Conservation (phyloP, 345 rosid genomes). For the Eucalyptus fibrosa region DNA sequence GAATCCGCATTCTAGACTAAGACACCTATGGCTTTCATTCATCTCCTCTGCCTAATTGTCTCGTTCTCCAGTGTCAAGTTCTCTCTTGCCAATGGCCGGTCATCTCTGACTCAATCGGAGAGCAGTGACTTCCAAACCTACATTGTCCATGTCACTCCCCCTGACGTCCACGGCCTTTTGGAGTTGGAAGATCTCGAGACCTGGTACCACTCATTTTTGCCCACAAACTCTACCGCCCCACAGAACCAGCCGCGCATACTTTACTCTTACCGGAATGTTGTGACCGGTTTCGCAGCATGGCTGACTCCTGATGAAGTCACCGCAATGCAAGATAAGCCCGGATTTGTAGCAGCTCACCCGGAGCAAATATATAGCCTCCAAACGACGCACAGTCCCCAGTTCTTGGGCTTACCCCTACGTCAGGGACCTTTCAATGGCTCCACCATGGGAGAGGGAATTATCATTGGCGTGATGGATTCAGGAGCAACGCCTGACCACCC, state of each 20-base stretch:
- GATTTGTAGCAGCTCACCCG: not conserved
- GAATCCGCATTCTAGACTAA: not conserved
- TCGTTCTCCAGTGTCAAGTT: not conserved
- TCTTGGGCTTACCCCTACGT: not conserved
- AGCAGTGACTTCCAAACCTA: not conserved
- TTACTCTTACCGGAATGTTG: not conserved
- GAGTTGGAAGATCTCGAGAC: not conserved
- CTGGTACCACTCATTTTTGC: not conserved
- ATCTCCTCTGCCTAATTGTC: not conserved
- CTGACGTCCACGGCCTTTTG: not conserved
- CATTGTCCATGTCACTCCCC: not conserved
- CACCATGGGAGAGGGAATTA: not conserved
- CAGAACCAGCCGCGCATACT: not conserved
- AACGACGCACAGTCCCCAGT: not conserved
- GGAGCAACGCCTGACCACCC: not conserved
- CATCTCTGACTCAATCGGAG: not conserved
- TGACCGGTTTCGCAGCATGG: not conserved
- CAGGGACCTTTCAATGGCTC: not conserved
- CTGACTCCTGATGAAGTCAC: not conserved
- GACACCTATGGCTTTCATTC: not conserved
- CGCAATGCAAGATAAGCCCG: not conserved
- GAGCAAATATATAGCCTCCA: not conserved
- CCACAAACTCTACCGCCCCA: not conserved
- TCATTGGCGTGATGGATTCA: not conserved
- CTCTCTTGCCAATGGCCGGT: not conserved